phyloP scores from a whole-genome alignment of 2,329 filamentous ascomycete species.

The Pseudogymnoascus sp. region DNA sequence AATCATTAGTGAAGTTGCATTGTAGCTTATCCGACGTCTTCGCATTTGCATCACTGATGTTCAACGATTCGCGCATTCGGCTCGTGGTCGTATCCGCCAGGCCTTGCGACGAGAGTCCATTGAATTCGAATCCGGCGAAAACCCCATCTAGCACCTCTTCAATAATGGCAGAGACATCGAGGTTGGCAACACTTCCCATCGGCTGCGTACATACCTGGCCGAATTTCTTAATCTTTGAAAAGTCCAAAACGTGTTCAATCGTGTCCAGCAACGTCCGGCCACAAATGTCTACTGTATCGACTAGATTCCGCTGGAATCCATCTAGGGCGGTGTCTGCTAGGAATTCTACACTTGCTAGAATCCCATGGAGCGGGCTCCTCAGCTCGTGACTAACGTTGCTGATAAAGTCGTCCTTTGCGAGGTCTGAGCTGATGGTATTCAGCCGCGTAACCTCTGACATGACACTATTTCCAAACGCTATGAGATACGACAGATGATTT shows the following conservation, averaged over 20 bases:
- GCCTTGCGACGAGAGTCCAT: slow-evolving; percentile 21
- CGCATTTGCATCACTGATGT: not conserved
- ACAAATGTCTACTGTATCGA: slow-evolving; percentile 42
- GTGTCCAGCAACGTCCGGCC: slow-evolving; percentile 44
- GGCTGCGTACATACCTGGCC: slow-evolving; percentile 19
- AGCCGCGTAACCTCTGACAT: slow-evolving; percentile 24
- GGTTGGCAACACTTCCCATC: slow-evolving; percentile 22
- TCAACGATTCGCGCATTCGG: not conserved
- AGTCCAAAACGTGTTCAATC: slow-evolving; percentile 44
- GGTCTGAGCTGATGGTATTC: slow-evolving; percentile 21
- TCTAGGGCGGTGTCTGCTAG: slow-evolving; percentile 40
- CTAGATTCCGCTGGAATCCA: slow-evolving; percentile 36
- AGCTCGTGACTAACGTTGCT: slow-evolving; percentile 26
- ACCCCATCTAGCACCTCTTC: slow-evolving; percentile 32
- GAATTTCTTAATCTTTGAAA: slow-evolving; percentile 43
- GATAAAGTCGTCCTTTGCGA: slow-evolving; percentile 25
- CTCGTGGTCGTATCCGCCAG: slow-evolving; percentile 22
- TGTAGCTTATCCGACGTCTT: slow-evolving; percentile 18
- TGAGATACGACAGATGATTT: slow-evolving; percentile 22
- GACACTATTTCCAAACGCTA: slow-evolving; percentile 22
- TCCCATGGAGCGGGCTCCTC: slow-evolving; percentile 33
- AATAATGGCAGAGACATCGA: slow-evolving; percentile 28
- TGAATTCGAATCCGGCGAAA: slow-evolving; percentile 30
- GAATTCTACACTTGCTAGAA: slow-evolving; percentile 44
- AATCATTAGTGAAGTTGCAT: slow-evolving; percentile 21